Conservation (phyloP, 2,329 filamentous ascomycete species). For the Trichoderma sp. region DNA sequence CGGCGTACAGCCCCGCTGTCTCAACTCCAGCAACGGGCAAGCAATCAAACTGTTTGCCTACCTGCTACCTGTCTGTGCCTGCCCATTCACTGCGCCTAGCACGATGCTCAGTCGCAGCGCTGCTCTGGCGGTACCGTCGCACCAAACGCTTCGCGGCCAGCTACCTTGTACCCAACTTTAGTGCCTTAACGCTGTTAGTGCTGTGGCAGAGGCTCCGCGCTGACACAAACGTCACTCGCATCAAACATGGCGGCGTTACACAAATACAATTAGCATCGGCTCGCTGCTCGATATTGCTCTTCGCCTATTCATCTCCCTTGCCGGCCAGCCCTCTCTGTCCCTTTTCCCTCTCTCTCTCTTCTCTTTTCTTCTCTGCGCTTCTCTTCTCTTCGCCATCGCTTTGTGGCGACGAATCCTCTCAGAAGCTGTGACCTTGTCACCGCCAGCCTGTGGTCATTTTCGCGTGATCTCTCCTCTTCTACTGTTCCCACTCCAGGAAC, state of each 20-base stretch:
- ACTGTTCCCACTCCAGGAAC: neutral
- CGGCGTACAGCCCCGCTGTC: neutral
- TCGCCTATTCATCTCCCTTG: slow-evolving; percentile 2
- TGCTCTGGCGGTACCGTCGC: too few relatives aligned
- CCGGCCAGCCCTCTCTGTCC: neutral
- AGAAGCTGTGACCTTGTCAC: neutral
- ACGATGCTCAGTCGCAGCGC: too few relatives aligned
- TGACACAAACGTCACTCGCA: neutral
- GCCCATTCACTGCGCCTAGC: neutral
- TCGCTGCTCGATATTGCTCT: neutral
- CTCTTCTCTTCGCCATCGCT: neutral
- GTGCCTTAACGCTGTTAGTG: neutral
- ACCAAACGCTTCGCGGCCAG: too few relatives aligned
- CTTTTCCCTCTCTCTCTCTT: neutral
- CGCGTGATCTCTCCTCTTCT: neutral
- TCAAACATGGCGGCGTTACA: neutral
- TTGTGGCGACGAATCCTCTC: neutral
- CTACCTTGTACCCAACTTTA: neutral
- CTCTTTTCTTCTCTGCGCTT: neutral
- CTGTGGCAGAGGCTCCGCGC: neutral
- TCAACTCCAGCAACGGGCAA: too few relatives aligned
- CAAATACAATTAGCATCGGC: neutral
- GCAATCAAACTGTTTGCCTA: neutral
- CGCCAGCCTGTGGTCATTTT: neutral
- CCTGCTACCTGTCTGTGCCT: too few relatives aligned